Base-by-base conservation (phyloP, 2,329 filamentous ascomycete genomes). In the Cadophora gregata region DNA sequence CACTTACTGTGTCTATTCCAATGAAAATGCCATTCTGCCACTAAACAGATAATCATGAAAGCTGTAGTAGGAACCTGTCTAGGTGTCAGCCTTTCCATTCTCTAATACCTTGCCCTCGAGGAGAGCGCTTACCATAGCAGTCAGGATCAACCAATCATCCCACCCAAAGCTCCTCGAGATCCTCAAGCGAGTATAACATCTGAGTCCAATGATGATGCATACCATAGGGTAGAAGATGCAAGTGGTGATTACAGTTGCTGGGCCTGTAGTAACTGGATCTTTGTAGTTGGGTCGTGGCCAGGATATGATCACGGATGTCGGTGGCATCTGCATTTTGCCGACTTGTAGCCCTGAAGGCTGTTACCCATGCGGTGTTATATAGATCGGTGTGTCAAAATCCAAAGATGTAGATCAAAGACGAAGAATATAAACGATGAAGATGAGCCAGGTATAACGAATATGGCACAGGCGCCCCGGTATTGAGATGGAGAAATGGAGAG, bases 261-360 rank as follows among this genome's bases (percentile, higher is more conserved):
- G 78, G 14, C 81, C 81, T 67, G 81, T 78, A 31, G 78, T 80
- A 16, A 75, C 75, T 6, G 83, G 83, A 69, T 85, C 73, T 59
- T 79, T 68, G 70, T 82, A 81, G 69, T 85, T 85, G 8, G 83
- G 80, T 38, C 62, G 71, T 6, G 83, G 83, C 82, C 82, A 85
- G 70, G 76, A 74, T 21, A 73, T 70, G 55, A 80, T 63, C 24
- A 83, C 79, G 24, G 78, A 74, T n/a, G 74, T 42, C n/a, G 82
- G 80, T 31, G 82, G 80, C 27, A 79, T 69, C 56, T 75, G 73
- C 79, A 80, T 80, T 10, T 53, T 58, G 31, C 5, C 8, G n/a
- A n/a, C 1, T 47, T 1, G 1, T 47, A 7, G 38, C 14, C 38
- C 38, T 19, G 38, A n/a, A n/a, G n/a, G n/a, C n/a, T n/a, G n/a